Percentiles rank a stretch among this genome's conserved stretches.
These are phyloP conservation scores for Lavandula angustifolia DNA, from an alignment of 257 asterid species.

Conservation along the genomic window DNA sequence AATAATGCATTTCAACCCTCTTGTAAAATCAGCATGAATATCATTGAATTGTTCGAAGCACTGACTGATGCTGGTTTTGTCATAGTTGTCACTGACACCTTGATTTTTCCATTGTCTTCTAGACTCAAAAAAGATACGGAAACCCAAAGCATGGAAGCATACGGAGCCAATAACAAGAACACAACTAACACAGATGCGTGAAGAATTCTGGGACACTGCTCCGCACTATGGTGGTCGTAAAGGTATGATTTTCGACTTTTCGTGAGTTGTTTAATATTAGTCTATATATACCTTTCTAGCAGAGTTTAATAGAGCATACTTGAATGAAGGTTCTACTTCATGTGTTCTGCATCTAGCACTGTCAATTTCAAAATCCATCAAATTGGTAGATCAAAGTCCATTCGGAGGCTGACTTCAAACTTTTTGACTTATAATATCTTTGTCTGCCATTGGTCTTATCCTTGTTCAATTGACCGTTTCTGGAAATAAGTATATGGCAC, in stretches of 20 bases:
- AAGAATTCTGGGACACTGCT: constrained; percentile 76
- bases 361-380: neutral
- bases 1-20: neutral
- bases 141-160: constrained; percentile 74
- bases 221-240: constrained; percentile 73
- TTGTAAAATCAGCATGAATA: neutral
- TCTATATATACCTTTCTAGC: neutral
- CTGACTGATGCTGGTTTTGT: constrained; percentile 3
- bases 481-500: neutral
- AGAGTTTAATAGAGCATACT: neutral
- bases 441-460: neutral
- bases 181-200: constrained; percentile 58
- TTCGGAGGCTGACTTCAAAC: neutral
- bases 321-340: neutral
- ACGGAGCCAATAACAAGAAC: constrained; percentile 56
- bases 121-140: constrained; percentile 56
- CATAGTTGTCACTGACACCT: constrained; percentile 26
- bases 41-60: neutral
- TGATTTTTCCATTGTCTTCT: constrained; percentile 22
- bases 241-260: constrained; percentile 49
- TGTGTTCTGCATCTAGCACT: neutral
- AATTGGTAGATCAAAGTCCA: neutral
- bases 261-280: too few species aligned
- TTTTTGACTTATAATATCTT: neutral
- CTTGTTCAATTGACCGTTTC: neutral